Percentiles rank a stretch among this genome's conserved stretches.
Evolutionary conservation across 2,329 filamentous ascomycete species (phyloP).

Genomic region (Penicillium frequentans): DNA sequence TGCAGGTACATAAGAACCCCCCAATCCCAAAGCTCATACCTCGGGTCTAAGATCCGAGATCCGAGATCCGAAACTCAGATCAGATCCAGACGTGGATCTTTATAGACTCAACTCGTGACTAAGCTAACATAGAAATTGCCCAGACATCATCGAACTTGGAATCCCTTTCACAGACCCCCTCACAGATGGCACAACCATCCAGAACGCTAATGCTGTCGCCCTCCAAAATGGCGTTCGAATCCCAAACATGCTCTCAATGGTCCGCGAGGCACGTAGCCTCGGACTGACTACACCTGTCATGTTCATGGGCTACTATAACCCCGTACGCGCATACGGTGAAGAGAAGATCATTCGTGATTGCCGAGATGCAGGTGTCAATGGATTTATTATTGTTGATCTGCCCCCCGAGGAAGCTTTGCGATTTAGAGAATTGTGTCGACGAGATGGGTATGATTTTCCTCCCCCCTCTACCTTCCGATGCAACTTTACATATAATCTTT

Average conservation of each 20-base stretch:
- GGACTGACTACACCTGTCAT: constrained; percentile 80
- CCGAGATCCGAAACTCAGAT: background rate
- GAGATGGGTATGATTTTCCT: constrained; percentile 58
- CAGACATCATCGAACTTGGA: constrained; percentile 90
- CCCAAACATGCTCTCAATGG: constrained; percentile 73
- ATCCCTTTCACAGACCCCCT: constrained; percentile 96
- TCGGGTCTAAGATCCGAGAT: too few species aligned
- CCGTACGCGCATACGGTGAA: constrained; percentile 86
- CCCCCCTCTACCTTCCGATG: background rate
- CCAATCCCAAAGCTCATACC: background rate
- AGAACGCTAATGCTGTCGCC: constrained; percentile 84
- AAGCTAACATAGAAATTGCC: background rate
- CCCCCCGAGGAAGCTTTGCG: constrained; percentile 31
- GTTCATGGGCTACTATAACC: constrained; percentile 98
- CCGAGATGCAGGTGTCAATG: constrained; percentile 48
- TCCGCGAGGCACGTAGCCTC: constrained; percentile 70
- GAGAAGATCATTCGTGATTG: constrained; percentile 79
- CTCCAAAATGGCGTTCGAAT: constrained; percentile 85
- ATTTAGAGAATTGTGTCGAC: constrained; percentile 81
- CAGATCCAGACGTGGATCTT: background rate
- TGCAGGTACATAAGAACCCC: constrained; percentile 62
- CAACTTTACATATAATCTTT: too few species aligned
- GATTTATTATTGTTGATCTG: constrained; percentile 19
- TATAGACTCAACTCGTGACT: background rate
- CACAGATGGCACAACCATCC: constrained; percentile 91